Evolutionary conservation across 306 rosid species (phyloP).

Genomic region (Ochetophila trinervis): DNA sequence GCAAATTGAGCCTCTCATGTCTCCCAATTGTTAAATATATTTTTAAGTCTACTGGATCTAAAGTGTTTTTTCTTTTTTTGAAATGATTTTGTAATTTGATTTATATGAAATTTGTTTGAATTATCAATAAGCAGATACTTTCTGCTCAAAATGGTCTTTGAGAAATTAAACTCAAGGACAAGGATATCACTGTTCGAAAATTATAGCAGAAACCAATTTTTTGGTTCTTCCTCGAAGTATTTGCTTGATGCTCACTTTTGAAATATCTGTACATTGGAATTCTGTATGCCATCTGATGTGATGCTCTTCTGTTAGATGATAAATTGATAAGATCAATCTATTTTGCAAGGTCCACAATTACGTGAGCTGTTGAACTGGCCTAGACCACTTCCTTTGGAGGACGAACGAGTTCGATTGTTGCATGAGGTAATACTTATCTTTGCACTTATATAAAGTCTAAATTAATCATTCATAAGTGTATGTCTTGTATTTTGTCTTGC

Average conservation of each 20-base stretch:
- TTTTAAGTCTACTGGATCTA: not conserved
- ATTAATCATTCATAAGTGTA: not conserved
- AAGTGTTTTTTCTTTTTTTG: not conserved
- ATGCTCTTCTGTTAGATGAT: not conserved
- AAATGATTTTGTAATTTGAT: not conserved
- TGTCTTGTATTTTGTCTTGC: not conserved
- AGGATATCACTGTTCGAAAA: not conserved
- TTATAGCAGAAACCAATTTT: not conserved
- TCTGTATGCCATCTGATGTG: not conserved
- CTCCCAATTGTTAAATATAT: not conserved
- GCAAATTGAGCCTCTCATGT: not conserved
- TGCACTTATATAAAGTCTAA: constrained; percentile 4
- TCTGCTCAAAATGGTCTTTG: not conserved
- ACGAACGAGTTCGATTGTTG: constrained; percentile 82
- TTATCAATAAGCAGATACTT: not conserved
- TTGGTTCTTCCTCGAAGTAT: not conserved
- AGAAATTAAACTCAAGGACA: not conserved
- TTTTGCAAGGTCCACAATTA: constrained; percentile 63
- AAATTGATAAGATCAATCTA: constrained; percentile 21
- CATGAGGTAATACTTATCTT: constrained; percentile 61
- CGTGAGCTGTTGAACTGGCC: constrained; percentile 88
- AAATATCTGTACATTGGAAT: not conserved
- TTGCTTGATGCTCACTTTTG: not conserved
- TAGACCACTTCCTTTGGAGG: constrained; percentile 95
- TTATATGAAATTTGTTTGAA: not conserved